A percentile compares a stretch with the other conserved stretches of the same genome.
Conservation (phyloP, 257 asterid genomes). For the Salvia hispanica region DNA sequence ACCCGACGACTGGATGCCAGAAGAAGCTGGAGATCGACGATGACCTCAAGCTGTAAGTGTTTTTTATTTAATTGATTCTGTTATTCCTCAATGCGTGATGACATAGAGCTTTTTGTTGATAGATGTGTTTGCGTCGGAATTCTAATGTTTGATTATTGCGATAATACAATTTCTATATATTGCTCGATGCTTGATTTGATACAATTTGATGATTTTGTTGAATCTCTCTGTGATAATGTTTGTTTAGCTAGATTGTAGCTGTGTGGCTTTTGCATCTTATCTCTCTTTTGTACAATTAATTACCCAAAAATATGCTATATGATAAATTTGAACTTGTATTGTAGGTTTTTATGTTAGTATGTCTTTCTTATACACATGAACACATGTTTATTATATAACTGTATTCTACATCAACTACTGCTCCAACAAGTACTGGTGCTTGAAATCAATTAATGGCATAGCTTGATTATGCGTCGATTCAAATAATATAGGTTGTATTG, state of each 20-base stretch:
- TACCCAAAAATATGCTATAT: no score
- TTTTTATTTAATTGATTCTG: not conserved
- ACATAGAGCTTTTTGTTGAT: not conserved
- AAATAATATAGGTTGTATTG: not conserved
- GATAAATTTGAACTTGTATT: no score
- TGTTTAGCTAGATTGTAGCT: no score
- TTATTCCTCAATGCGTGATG: not conserved
- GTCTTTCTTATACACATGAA: no score
- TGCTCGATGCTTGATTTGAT: not conserved
- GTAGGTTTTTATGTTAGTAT: no score
- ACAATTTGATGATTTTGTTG: not conserved
- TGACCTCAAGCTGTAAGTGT: slow-evolving; percentile 51
- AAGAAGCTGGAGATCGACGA: slow-evolving; percentile 66
- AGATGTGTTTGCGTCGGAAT: not conserved
- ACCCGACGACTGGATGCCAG: slow-evolving; percentile 62
- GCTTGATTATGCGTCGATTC: no score
- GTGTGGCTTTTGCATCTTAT: no score
- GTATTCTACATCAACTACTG: not conserved
- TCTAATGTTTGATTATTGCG: not conserved
- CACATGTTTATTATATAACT: not conserved
- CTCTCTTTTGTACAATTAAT: no score
- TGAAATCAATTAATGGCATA: not conserved
- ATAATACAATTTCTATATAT: not conserved
- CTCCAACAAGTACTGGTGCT: not conserved
- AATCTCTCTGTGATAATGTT: no score